These are phyloP conservation scores for Lactifluus volemus DNA, from an alignment of 768 basidiomycete genomes.

Conservation along the genomic window DNA sequence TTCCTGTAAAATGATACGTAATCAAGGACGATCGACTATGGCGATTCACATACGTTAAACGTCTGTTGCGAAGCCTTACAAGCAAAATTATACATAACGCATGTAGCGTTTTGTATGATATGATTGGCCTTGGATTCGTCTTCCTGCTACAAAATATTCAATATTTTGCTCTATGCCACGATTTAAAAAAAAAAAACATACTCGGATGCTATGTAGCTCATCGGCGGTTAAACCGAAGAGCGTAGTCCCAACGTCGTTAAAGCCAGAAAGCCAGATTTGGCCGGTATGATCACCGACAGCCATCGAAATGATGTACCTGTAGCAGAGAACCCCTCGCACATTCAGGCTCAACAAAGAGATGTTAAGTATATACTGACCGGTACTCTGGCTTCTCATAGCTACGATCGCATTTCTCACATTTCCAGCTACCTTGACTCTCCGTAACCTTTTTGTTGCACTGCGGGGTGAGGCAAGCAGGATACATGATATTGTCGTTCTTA, in stretches of 20 bases:
- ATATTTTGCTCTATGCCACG: not conserved
- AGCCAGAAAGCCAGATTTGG: slow-evolving; percentile 89
- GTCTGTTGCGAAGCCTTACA: slow-evolving; percentile 84
- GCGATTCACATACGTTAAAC: slow-evolving; percentile 53
- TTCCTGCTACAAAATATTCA: slow-evolving; percentile 36
- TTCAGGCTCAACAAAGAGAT: not conserved
- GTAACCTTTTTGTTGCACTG: slow-evolving; percentile 88
- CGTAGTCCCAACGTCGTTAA: slow-evolving; percentile 80
- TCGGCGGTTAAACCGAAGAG: slow-evolving; percentile 76
- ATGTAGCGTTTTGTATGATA: slow-evolving; percentile 54
- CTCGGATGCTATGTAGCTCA: slow-evolving; percentile 66
- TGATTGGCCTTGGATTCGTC: slow-evolving; percentile 51
- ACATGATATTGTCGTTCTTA: slow-evolving; percentile 71
- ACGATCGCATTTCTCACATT: slow-evolving; percentile 88
- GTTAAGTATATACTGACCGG: slow-evolving; percentile 43
- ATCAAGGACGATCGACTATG: not conserved
- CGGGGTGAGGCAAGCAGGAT: slow-evolving; percentile 78
- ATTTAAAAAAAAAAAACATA: slow-evolving; percentile 22
- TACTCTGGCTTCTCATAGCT: slow-evolving; percentile 63
- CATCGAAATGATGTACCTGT: slow-evolving; percentile 73
- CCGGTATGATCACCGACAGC: slow-evolving; percentile 86
- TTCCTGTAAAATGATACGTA: slow-evolving; percentile 42
- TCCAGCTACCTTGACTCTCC: slow-evolving; percentile 62
- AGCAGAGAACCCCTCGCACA: slow-evolving; percentile 5
- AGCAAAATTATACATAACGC: slow-evolving; percentile 69